Base-by-base conservation (phyloP, 2,329 filamentous ascomycete genomes). In the Trichoderma sp. region DNA sequence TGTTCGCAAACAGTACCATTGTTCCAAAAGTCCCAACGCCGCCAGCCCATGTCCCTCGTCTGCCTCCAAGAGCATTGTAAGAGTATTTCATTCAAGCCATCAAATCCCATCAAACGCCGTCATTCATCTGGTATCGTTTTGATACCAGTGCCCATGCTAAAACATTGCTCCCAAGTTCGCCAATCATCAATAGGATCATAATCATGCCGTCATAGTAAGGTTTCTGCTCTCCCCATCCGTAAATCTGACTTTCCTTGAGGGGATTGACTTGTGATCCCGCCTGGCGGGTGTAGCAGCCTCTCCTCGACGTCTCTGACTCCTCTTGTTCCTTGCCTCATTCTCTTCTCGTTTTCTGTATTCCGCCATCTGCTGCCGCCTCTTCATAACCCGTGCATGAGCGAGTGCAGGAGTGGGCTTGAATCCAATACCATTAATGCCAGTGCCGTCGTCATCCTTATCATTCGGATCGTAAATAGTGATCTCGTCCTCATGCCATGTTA, bases 401-500 rank as follows among this genome's bases (percentile, higher is more conserved):
- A 89, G 81, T 24, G 87, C 87, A 6, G 88, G 83, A 0, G 88
- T 90, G 2, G 89, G 88, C 73, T 84, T 87, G 79, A 91, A 91
- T 0, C 89, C 89, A 70, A 91, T 87, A 5, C 89, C 89, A 75
- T 91, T 90, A 74, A 91, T 87, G 27, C 89, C 89, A 4, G 85
- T 87, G 62, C 89, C 89, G 74, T 91, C 89, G 74, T 91, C 89
- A 71, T 91, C 88, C 71, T 86, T 83, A 74, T 91, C 89, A 52
- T 88, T 82, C 0, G 88, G 86, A 72, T 90, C 86, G 76, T 90
- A 89, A 33, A 90, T 83, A 1, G 89, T 91, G 70, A 91, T 91
- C 75, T 91, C 89, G 72, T 90, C 86, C 72, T 90, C 87, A 73
- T 88, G 88, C 89, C 89, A 91, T 1, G 89, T 91, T 64, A 90